phyloP scores from a whole-genome alignment of 805 yeast genomes.

The Lachancea lanzarotensis region DNA sequence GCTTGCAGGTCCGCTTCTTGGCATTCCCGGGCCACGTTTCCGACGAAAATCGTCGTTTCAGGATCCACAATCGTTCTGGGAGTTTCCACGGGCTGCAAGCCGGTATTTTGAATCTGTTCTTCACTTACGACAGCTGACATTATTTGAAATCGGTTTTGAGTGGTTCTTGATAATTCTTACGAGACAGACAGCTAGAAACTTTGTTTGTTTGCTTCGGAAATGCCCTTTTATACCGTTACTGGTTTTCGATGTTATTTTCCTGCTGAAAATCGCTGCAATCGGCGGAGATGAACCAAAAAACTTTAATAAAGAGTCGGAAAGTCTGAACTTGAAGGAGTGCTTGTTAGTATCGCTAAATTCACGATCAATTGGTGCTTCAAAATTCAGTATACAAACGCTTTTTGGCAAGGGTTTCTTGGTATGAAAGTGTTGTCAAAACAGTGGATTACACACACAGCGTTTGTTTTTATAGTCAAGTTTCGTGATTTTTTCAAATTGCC shows the following conservation, averaged over 20 bases:
- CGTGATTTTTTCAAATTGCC: constrained; percentile 2
- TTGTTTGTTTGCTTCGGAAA: too few species aligned
- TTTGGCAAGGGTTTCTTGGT: background rate
- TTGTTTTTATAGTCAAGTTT: background rate
- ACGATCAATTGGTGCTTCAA: constrained; percentile 26
- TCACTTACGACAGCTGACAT: constrained; percentile 2
- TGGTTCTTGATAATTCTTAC: too few species aligned
- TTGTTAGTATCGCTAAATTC: too few species aligned
- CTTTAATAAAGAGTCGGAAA: too few species aligned
- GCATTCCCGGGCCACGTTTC: constrained; percentile 28
- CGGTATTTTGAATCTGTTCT: background rate
- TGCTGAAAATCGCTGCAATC: too few species aligned
- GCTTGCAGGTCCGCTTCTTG: constrained; percentile 25
- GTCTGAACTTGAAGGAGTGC: too few species aligned
- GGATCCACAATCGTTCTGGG: constrained; percentile 23
- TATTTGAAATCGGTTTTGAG: background rate
- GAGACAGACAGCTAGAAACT: too few species aligned
- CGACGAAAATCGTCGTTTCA: constrained; percentile 31
- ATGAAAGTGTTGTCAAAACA: background rate
- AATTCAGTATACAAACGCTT: background rate
- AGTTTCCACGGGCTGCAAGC: background rate
- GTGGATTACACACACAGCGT: background rate
- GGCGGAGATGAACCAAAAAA: too few species aligned
- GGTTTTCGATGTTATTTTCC: too few species aligned
- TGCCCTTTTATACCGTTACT: too few species aligned